phyloP scores from a whole-genome alignment of 2,329 filamentous ascomycete species.

The Colletotrichum plurivorum region DNA sequence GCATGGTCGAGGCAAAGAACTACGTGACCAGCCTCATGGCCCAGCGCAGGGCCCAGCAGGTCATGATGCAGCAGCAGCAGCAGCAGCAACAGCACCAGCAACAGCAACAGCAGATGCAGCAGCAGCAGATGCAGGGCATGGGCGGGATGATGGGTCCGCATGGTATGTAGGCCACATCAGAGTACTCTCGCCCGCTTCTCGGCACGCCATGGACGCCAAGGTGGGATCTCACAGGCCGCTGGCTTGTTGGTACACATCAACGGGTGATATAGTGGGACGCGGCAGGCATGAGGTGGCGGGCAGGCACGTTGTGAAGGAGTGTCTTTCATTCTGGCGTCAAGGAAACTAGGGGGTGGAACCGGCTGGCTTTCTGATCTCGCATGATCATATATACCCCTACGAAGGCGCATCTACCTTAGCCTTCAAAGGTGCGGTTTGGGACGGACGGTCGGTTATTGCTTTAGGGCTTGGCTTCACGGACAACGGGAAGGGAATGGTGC shows the following conservation, averaged over 20 bases:
- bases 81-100: constrained; percentile 50
- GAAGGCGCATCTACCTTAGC: constrained; percentile 38
- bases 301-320: constrained; percentile 12
- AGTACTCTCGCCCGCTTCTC: neutral
- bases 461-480: constrained; percentile 19
- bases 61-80: constrained; percentile 55
- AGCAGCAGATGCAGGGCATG: constrained; percentile 64
- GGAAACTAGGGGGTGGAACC: constrained; percentile 15
- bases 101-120: constrained; percentile 44
- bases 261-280: neutral
- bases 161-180: constrained; percentile 55
- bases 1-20: constrained; percentile 55
- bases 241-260: too few species aligned
- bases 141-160: constrained; percentile 68
- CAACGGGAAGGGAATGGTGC: constrained; percentile 18
- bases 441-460: constrained; percentile 32
- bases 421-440: constrained; percentile 37
- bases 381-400: constrained; percentile 41
- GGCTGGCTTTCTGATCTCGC: constrained; percentile 32
- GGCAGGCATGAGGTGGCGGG: neutral
- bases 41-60: constrained; percentile 52
- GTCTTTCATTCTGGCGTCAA: constrained; percentile 35
- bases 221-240: too few species aligned
- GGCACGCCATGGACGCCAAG: too few species aligned
- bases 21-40: constrained; percentile 50